Percentiles rank a stretch among this genome's conserved stretches.
phyloP scores from a whole-genome alignment of 1,284 basidiomycete genomes.

The Hymenochaete sp. region DNA sequence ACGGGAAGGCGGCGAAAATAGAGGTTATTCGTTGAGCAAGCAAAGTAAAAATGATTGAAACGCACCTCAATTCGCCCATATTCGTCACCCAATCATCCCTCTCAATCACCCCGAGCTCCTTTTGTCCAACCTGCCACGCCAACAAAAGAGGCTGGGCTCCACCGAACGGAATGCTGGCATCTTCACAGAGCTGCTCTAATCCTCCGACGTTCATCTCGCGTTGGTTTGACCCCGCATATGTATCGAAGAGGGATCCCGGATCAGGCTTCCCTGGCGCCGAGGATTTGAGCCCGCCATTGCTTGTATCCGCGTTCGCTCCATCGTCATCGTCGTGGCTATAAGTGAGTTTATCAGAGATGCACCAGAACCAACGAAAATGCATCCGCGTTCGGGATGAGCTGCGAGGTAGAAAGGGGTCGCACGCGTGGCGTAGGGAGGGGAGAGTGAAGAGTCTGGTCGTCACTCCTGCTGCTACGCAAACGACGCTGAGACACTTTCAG shows the following conservation, averaged over 20 bases:
- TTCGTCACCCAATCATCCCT: slow-evolving; percentile 59
- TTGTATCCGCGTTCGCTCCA: background rate
- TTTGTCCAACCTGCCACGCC: slow-evolving; percentile 60
- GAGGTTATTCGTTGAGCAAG: background rate
- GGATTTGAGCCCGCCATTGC: slow-evolving; percentile 2
- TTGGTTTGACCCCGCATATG: slow-evolving; percentile 53
- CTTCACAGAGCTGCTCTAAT: slow-evolving; percentile 54
- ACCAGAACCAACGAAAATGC: too few relatives aligned
- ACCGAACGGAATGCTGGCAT: slow-evolving; percentile 58
- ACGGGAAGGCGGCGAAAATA: background rate
- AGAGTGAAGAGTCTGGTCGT: background rate
- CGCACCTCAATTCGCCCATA: slow-evolving; percentile 50
- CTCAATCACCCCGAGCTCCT: slow-evolving; percentile 62
- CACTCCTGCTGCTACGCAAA: background rate
- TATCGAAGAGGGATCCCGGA: slow-evolving; percentile 47
- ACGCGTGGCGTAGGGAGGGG: background rate
- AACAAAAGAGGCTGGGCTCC: slow-evolving; percentile 60
- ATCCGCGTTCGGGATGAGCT: too few relatives aligned
- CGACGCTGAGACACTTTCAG: too few relatives aligned
- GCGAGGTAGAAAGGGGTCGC: slow-evolving; percentile 7
- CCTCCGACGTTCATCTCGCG: slow-evolving; percentile 58
- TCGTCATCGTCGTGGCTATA: slow-evolving; percentile 13
- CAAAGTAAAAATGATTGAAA: slow-evolving; percentile 14
- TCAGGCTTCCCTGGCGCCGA: background rate
- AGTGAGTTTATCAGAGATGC: slow-evolving; percentile 14